These are phyloP conservation scores for Nakataea oryzae DNA, from an alignment of 2,329 filamentous ascomycete genomes.

Conservation along the genomic window DNA sequence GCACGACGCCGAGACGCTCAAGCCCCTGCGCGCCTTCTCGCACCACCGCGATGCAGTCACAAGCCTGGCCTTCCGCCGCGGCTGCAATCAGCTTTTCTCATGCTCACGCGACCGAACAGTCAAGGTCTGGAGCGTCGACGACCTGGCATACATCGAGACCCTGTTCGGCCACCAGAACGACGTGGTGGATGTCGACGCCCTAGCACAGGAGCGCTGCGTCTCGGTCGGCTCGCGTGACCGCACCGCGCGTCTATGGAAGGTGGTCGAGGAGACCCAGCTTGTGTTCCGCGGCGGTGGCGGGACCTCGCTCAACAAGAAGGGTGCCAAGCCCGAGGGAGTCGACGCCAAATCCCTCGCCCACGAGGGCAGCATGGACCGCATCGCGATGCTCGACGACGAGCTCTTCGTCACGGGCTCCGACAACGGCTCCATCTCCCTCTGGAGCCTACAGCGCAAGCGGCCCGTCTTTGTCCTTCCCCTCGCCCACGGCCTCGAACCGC, in stretches of 20 bases:
- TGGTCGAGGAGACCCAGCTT: constrained; percentile 87
- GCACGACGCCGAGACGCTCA: constrained; percentile 73
- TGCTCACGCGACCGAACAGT: constrained; percentile 85
- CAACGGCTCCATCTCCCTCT: constrained; percentile 77
- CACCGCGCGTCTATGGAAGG: constrained; percentile 90
- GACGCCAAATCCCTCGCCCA: constrained; percentile 45
- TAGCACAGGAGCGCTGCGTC: constrained; percentile 79
- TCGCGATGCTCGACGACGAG: constrained; percentile 80
- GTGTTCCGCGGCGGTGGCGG: constrained; percentile 80
- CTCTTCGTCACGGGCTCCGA: constrained; percentile 91
- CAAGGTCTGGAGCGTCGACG: constrained; percentile 89
- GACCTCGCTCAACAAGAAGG: constrained; percentile 23
- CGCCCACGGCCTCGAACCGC: constrained; percentile 76
- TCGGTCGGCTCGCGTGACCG: constrained; percentile 86
- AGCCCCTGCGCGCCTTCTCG: constrained; percentile 72
- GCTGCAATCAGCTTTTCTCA: constrained; percentile 87
- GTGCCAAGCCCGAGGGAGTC: constrained; percentile 34
- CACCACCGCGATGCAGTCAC: constrained; percentile 87
- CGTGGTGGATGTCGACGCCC: constrained; percentile 72
- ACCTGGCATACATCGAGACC: constrained; percentile 89
- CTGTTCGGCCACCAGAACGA: constrained; percentile 93
- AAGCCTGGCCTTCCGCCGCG: constrained; percentile 72
- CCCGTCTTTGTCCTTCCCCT: constrained; percentile 69
- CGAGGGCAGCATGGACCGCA: constrained; percentile 82
- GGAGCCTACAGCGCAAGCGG: constrained; percentile 92